Conservation (phyloP, 192 early-diverging fungal species). For the Phycomyces blakesleeanus region DNA sequence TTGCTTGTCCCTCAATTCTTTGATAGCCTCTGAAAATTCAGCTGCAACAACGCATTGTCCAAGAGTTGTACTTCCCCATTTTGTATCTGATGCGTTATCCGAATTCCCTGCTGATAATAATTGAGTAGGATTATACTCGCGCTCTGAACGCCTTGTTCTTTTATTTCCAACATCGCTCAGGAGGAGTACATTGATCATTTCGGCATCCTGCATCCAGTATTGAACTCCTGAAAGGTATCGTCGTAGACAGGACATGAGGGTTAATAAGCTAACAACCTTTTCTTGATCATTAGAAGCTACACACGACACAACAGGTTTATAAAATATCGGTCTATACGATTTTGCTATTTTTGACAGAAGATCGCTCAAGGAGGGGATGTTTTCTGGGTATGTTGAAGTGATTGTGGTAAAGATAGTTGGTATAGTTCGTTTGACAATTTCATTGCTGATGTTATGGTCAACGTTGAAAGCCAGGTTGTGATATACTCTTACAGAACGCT, state of each 20-base stretch:
- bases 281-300: conserved; percentile 45
- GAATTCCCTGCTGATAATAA: neutral
- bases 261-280: conserved; percentile 39
- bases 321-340: conserved; percentile 37
- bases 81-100: neutral
- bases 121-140: neutral
- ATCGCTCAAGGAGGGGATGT: conserved; percentile 33
- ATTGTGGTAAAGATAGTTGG: conserved; percentile 46
- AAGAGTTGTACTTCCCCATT: conserved; percentile 50
- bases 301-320: conserved; percentile 51
- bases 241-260: conserved; percentile 39
- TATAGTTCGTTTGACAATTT: conserved; percentile 42
- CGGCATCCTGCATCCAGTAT: conserved; percentile 53
- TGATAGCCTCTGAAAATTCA: conserved; percentile 49
- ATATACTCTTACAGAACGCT: conserved; percentile 13
- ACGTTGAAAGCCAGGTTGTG: conserved; percentile 22
- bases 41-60: conserved; percentile 50
- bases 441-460: conserved; percentile 26
- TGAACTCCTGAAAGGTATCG: conserved; percentile 46
- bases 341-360: conserved; percentile 39
- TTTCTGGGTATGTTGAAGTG: conserved; percentile 29
- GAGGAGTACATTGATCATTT: conserved; percentile 51
- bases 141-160: conserved; percentile 14
- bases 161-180: conserved; percentile 48
- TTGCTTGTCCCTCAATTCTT: conserved; percentile 34